Conservation (phyloP, 148 eudicot genomes). For the Diospyros kaki region DNA sequence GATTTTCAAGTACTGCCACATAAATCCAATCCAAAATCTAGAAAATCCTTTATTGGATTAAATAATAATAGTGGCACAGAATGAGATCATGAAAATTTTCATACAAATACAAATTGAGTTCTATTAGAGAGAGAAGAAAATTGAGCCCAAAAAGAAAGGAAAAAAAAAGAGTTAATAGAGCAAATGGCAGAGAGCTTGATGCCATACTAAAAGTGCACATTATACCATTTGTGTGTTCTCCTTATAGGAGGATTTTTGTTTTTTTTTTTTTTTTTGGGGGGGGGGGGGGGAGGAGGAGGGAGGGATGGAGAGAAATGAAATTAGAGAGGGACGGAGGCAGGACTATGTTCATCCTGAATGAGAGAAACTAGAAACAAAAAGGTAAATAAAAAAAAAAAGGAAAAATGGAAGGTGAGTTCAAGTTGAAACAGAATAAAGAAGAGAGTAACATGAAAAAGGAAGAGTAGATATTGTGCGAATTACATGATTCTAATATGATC, state of each 20-base stretch:
- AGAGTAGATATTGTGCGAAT: not conserved
- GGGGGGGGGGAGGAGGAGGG: not conserved
- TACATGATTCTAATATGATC: not conserved
- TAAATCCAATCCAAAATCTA: not conserved
- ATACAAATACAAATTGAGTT: not conserved
- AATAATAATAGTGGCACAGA: not conserved
- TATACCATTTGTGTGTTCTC: not conserved
- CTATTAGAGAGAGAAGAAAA: not conserved
- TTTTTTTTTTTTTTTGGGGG: not conserved
- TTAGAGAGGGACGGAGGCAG: no score
- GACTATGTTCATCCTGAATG: no score
- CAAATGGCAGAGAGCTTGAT: not conserved
- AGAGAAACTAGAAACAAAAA: not conserved
- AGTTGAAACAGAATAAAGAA: not conserved
- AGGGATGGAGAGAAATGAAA: not conserved
- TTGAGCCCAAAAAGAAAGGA: not conserved
- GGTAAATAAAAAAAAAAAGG: no score
- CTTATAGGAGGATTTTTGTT: not conserved
- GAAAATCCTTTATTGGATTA: not conserved
- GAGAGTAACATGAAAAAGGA: not conserved
- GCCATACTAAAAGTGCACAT: not conserved
- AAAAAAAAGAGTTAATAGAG: no score
- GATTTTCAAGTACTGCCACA: not conserved
- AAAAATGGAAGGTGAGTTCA: no score
- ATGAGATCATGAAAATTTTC: not conserved